Evolutionary conservation across 331 rosid genomes (phyloP), one percentile per base, ranked within the genome.

Genomic region (Erythrophleum ivorense): DNA sequence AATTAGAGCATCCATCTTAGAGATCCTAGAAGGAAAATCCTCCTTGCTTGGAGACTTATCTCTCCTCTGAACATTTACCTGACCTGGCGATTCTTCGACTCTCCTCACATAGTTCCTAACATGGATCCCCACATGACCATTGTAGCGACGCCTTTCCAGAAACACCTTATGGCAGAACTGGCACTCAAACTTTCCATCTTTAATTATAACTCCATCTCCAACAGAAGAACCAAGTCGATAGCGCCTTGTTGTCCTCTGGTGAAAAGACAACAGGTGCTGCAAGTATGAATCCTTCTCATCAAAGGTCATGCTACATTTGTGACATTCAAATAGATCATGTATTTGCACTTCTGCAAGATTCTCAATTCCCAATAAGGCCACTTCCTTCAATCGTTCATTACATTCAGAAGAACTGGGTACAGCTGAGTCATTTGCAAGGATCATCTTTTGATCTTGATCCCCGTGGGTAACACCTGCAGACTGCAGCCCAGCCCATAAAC

Each of bases 141-240:
- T 94, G 86, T 94, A 94, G 83, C 97, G 94, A 81, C 92, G 93
- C 91, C 93, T 89, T 78, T 94, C 98, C 45, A 83, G 65, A 78
- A 91, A 94, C 77, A 91, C 94, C 86, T 94, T 91, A 80, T 94
- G 98, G 85, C 98, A 94, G 83, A 94, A 94, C 89, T 94, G 98
- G 87, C 98, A 94, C 83, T 91, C 97, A 80, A 85, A 94, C 78
- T 91, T 94, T n/a, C 97, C 98, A 76, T 94, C 95, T 82, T 90
- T 91, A 65, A 94, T 90, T 80, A 94, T 94, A 79, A 94, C 98
- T 67, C 98, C 98, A 80, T 91, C 98, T 60, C 95, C 94, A 84
- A 94, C 97, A 59, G 98, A 89, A 14, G 98, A 90, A 78, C 98
- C 98, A 71, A 94, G 91, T n/a, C 97, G 91, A 68, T 91, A 94